Base-by-base conservation (phyloP, 2,329 filamentous ascomycete genomes). In the Xylaria sp. region DNA sequence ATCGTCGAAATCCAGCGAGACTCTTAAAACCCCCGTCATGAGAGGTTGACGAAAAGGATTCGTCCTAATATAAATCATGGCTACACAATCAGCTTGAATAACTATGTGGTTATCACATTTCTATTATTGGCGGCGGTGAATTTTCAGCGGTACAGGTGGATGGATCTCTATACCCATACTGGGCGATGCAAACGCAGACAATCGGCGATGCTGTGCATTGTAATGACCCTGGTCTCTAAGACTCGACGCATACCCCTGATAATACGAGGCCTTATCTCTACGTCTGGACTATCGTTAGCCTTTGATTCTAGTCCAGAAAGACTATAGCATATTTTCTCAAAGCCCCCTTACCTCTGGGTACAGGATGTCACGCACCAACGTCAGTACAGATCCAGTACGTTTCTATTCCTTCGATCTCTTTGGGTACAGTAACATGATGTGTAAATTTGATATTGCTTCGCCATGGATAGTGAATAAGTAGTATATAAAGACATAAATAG, bases 161-260 rank as follows among this genome's bases (percentile, higher is more conserved):
- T 29, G 42, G 53, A 35, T 23, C 23, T 32, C 35, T 25, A 6
- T 16, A 57, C 3, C 32, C 53, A 35, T 25, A 27, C 51, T 54
- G n/a, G 32, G 25, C 6, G 13, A 51, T 5, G 25, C 55, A 27
- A 23, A 58, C 32, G 23, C 37, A 60, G 40, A 48, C 63, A 29
- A 69, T 69, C 67, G 67, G 48, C 67, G 67, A 69, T 69, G 67
- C 16, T n/a, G n/a, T 60, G 67, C 67, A 66, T 66, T 60, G 16
- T 23, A 40, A 60, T 51, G 32, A 64, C 29, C 47, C 32, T 51
- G n/a, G 29, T n/a, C 27, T 48, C 25, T 44, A 42, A 53, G 25
- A 44, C 50, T 32, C 18, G 8, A 32, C 13, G 27, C 25, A 53
- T 32, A 16, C 13, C 50, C 29, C 50, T 9, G 25, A 53, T 3